Evolutionary conservation across 345 rosid genomes (phyloP).

Genomic region (Bretschneidera sinensis): DNA sequence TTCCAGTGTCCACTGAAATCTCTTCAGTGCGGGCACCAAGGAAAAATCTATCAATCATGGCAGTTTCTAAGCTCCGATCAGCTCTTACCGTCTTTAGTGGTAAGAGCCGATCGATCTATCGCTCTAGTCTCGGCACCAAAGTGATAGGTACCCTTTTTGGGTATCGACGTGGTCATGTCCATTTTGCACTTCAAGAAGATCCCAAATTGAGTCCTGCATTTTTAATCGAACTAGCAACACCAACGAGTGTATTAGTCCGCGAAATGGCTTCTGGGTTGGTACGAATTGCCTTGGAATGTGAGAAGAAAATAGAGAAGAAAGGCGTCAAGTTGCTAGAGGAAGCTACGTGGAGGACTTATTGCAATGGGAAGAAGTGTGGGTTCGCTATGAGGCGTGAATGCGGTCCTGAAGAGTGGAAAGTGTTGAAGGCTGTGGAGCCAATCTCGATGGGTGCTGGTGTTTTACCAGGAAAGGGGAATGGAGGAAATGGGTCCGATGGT

Average conservation of each 20-base stretch:
- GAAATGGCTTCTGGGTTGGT: conserved; percentile 97
- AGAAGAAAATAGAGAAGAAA: conserved; percentile 45
- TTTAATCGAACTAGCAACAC: conserved; percentile 73
- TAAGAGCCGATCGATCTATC: conserved; percentile 21
- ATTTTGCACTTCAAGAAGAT: conserved; percentile 75
- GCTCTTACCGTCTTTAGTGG: conserved; percentile 41
- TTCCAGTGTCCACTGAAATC: conserved; percentile 22
- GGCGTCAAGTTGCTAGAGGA: conserved; percentile 53
- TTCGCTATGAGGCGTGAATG: conserved; percentile 64
- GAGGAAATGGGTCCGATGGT: conserved; percentile 49
- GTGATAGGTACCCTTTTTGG: conserved; percentile 87
- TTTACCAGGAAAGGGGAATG: conserved; percentile 49
- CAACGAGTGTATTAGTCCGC: conserved; percentile 69
- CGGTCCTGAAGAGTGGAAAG: conserved; percentile 58
- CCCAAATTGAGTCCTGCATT: conserved; percentile 55
- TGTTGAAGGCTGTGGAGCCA: conserved; percentile 70
- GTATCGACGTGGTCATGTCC: conserved; percentile 79
- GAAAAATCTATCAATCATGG: conserved; percentile 30
- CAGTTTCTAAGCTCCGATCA: conserved; percentile 55
- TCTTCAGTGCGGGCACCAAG: conserved; percentile 17
- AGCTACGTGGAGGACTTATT: conserved; percentile 71
- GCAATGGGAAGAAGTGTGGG: conserved; percentile 89
- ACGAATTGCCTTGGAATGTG: conserved; percentile 74
- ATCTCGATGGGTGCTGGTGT: conserved; percentile 98
- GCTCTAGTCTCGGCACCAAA: conserved; percentile 47